These are phyloP conservation scores for Metschnikowia peoriensis DNA, from an alignment of 805 yeast species.

Conservation along the genomic window DNA sequence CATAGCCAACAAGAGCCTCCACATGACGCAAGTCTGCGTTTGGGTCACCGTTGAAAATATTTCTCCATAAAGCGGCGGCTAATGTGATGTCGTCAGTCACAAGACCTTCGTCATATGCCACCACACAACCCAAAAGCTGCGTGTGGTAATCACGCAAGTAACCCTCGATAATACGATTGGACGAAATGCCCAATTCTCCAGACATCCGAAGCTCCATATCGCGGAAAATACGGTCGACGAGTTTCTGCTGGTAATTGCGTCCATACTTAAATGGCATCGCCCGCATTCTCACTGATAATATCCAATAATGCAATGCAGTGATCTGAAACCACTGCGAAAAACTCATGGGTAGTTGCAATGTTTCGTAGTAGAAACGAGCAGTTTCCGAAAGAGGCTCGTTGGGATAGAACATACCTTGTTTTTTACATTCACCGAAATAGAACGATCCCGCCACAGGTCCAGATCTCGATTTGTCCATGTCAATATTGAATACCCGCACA, in stretches of 20 bases:
- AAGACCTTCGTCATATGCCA: conserved; percentile 91
- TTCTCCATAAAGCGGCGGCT: conserved; percentile 86
- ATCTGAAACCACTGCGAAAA: conserved; percentile 97
- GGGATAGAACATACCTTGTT: conserved; percentile 77
- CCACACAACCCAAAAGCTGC: conserved; percentile 84
- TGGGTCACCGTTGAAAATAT: conserved; percentile 80
- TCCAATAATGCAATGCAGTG: conserved; percentile 89
- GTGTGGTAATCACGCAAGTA: conserved; percentile 88
- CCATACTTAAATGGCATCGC: conserved; percentile 92
- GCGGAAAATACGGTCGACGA: conserved; percentile 83
- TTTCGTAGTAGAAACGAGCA: conserved; percentile 83
- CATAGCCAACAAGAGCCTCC: conserved; percentile 87
- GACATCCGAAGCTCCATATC: conserved; percentile 86
- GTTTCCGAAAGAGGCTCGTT: conserved; percentile 67
- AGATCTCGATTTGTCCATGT: conserved; percentile 89
- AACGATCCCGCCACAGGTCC: conserved; percentile 92
- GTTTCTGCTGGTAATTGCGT: conserved; percentile 83
- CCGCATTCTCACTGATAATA: conserved; percentile 91
- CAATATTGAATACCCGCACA: conserved; percentile 62
- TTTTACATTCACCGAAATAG: conserved; percentile 83
- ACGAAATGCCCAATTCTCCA: conserved; percentile 79
- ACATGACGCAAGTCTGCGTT: conserved; percentile 78
- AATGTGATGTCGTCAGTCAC: conserved; percentile 73
- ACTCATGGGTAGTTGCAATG: conserved; percentile 76
- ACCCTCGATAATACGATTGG: conserved; percentile 78